Conservation (phyloP, 1,284 basidiomycete genomes). For the Inonotus obliquus region DNA sequence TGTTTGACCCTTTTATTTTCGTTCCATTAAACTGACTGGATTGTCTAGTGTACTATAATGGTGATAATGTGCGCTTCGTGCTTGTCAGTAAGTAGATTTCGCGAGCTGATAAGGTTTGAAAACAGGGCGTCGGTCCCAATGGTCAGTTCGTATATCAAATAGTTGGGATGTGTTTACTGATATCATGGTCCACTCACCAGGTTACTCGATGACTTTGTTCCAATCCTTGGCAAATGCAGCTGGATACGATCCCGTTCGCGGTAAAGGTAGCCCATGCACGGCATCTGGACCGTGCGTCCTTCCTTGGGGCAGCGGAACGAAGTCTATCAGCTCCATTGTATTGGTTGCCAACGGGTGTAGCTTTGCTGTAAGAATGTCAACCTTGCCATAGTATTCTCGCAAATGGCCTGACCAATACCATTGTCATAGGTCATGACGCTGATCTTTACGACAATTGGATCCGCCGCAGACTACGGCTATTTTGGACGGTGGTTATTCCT, state of each 20-base stretch:
- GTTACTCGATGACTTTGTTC: conserved; percentile 67
- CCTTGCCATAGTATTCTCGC: conserved; percentile 3
- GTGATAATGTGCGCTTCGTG: conserved; percentile 20
- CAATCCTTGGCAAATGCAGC: conserved; percentile 65
- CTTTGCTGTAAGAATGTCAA: conserved; percentile 52
- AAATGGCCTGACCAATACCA: not conserved
- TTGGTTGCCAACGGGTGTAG: conserved; percentile 71
- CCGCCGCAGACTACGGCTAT: conserved; percentile 75
- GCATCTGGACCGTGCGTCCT: conserved; percentile 69
- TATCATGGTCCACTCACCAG: conserved; percentile 19
- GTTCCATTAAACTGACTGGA: not conserved
- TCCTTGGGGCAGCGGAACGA: conserved; percentile 66
- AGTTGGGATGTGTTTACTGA: not conserved
- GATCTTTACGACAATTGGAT: conserved; percentile 80
- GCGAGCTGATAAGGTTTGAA: not conserved
- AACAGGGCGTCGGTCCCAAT: conserved; percentile 25
- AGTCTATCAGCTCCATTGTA: conserved; percentile 69
- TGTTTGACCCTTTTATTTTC: conserved; percentile 29
- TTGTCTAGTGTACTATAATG: conserved; percentile 23
- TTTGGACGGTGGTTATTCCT: conserved; percentile 77
- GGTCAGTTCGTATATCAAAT: conserved; percentile 11
- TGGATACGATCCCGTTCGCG: conserved; percentile 61
- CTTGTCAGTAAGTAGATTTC: not conserved
- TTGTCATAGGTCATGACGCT: conserved; percentile 58
- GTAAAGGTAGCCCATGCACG: conserved; percentile 61